Conservation (phyloP, 257 asterid species). For the Solanum sparsipilum region DNA sequence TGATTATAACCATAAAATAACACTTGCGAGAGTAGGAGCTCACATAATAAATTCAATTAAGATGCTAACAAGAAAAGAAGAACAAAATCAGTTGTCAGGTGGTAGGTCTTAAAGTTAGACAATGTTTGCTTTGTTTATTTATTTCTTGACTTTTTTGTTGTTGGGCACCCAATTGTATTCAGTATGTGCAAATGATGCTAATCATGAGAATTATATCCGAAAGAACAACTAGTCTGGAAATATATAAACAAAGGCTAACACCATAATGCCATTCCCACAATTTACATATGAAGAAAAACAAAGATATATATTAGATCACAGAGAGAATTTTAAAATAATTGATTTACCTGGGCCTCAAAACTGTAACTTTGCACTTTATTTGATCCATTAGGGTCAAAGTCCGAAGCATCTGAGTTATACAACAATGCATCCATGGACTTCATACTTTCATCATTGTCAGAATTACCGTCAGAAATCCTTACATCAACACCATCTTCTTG, state of each 20-base stretch:
- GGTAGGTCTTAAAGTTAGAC: not conserved
- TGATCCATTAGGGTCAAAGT: conserved; percentile 38
- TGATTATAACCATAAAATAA: not conserved
- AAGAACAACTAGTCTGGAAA: not conserved
- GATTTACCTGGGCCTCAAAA: conserved; percentile 85
- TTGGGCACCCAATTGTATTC: not conserved
- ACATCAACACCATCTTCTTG: conserved; percentile 85
- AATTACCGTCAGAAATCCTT: conserved; percentile 37
- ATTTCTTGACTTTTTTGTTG: not conserved
- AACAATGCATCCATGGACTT: conserved; percentile 35
- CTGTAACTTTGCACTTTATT: conserved; percentile 61
- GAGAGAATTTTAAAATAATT: not conserved
- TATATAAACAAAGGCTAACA: not conserved
- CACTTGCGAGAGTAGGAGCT: not conserved
- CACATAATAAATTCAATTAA: not conserved
- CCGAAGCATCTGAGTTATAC: conserved; percentile 34
- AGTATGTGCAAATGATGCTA: not conserved
- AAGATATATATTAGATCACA: not conserved
- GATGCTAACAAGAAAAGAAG: not conserved
- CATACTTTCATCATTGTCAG: conserved; percentile 19
- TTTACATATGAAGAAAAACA: not conserved
- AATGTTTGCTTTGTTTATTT: not conserved
- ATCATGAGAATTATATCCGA: not conserved
- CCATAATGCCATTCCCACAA: not conserved
- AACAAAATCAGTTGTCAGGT: not conserved